Conservation (phyloP, 768 basidiomycete species). For the Lyophyllum shimeji region DNA sequence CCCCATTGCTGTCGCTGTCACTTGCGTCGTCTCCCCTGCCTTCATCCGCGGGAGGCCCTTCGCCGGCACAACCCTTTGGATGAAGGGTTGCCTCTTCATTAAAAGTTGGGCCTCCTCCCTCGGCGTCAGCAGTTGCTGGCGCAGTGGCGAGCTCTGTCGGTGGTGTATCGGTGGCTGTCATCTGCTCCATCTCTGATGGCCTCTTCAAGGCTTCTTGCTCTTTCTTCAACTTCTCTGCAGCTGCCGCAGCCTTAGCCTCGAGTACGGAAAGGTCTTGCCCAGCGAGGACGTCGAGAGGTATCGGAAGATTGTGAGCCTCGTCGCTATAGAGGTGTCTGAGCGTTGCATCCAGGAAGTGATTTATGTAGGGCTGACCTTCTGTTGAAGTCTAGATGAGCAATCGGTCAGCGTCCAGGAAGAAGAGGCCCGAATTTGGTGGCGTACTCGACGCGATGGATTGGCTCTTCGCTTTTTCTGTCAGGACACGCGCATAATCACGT, state of each 20-base stretch:
- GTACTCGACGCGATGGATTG: conserved; percentile 32
- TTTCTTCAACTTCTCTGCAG: neutral
- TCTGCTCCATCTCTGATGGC: neutral
- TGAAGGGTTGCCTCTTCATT: neutral
- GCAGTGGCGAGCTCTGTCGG: neutral
- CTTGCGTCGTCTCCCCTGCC: neutral
- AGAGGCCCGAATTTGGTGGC: conserved; percentile 3
- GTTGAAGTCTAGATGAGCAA: conserved; percentile 22
- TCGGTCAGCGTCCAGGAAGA: neutral
- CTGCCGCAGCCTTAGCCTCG: conserved; percentile 18
- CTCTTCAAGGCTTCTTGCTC: neutral
- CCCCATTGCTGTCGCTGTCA: neutral
- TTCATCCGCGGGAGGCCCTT: neutral
- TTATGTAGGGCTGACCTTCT: conserved; percentile 10
- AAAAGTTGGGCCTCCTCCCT: neutral
- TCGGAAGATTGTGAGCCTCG: conserved; percentile 18
- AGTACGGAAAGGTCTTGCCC: conserved; percentile 29
- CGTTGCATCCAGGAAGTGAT: neutral
- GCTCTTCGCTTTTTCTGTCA: conserved; percentile 30
- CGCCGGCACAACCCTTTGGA: neutral
- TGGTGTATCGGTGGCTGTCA: neutral
- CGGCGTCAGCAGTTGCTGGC: neutral
- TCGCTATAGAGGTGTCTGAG: conserved; percentile 10
- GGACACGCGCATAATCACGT: conserved; percentile 22
- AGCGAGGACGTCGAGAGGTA: conserved; percentile 26